A percentile compares a stretch with the other conserved stretches of the same genome.
Evolutionary conservation across 257 asterid species (phyloP).

Genomic region (Coffea eugenioides): DNA sequence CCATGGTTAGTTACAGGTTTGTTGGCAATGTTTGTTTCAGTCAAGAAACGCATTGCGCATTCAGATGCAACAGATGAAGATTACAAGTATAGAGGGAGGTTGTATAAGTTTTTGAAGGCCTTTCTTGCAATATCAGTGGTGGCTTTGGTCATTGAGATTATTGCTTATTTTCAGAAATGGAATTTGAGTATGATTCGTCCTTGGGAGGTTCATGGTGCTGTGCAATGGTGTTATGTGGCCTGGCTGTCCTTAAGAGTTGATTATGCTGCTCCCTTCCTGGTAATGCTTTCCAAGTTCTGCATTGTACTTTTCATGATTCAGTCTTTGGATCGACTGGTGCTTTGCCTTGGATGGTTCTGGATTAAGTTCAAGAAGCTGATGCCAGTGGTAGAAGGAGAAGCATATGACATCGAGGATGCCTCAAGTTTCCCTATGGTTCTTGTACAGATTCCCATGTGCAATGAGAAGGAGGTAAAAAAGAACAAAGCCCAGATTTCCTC

Average conservation of each 20-base stretch:
- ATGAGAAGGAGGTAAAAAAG: conserved; percentile 77
- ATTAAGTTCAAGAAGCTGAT: conserved; percentile 57
- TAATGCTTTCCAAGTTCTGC: conserved; percentile 58
- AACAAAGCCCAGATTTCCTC: neutral
- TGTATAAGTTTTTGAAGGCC: conserved; percentile 64
- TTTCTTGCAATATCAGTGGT: conserved; percentile 66
- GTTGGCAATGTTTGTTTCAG: conserved; percentile 37
- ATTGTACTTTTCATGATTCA: conserved; percentile 75
- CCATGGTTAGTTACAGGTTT: conserved; percentile 58
- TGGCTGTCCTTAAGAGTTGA: conserved; percentile 72
- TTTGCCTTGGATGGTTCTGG: conserved; percentile 81
- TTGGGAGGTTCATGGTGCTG: conserved; percentile 65
- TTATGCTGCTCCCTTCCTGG: conserved; percentile 64
- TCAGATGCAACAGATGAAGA: conserved; percentile 74
- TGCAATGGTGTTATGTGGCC: conserved; percentile 66
- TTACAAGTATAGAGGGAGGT: conserved; percentile 56
- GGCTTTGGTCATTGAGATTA: conserved; percentile 55
- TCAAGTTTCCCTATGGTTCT: conserved; percentile 78
- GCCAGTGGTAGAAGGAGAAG: conserved; percentile 45
- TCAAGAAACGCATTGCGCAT: conserved; percentile 66
- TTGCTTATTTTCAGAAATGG: conserved; percentile 75
- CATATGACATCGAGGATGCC: conserved; percentile 58
- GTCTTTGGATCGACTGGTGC: conserved; percentile 66
- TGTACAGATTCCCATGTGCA: conserved; percentile 96
- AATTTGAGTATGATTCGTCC: conserved; percentile 61